Evolutionary conservation across 768 basidiomycete species (phyloP), one percentile per base, ranked within the genome.

Genomic region (Mycena rebaudengoi): DNA sequence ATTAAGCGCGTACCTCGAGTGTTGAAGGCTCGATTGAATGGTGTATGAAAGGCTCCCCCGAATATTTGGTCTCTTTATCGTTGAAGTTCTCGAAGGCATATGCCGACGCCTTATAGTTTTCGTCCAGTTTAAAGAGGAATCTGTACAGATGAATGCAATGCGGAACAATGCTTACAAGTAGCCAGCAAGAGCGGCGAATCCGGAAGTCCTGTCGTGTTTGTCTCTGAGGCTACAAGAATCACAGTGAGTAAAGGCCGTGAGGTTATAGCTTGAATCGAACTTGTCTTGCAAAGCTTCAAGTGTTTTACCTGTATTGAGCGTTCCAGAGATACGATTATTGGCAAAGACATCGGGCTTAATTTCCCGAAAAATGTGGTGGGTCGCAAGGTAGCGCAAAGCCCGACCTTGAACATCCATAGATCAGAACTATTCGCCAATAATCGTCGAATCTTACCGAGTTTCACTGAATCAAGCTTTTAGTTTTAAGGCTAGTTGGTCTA

Each of bases 351-450:
- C 56, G 8, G 73, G 73, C 3, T 35, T 64, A 26, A 70, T 55
- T 52, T 76, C 76, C 32, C 21, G 26, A 65, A 75, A 77, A 41
- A 77, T 67, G 51, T 76, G 73, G 29, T 69, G 62, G 1, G 72
- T 71, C 14, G 76, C 72, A 20, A 77, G 72, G 18, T 66, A 66
- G 12, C 76, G 72, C 12, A 77, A 59, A 35, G 69, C 33, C 16
- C 73, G 72, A 14, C 61, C 72, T 76, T 41, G 21, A 45, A 21
- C 21, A 7, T 43, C 26, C 16, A 5, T 28, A 14, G 14, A 23
- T 63, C n/a, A 30, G 28, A 35, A 16, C 30, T 23, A n/a, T n/a
- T n/a, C n/a, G n/a, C n/a, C n/a, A n/a, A n/a, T n/a, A n/a, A n/a
- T 55, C 30, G 18, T 10, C 40, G 10, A 8, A n/a, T 8, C 7